Evolutionary conservation across 148 eudicot genomes (phyloP), one percentile per base, ranked within the genome.

Genomic region (Polygonum maritimum): DNA sequence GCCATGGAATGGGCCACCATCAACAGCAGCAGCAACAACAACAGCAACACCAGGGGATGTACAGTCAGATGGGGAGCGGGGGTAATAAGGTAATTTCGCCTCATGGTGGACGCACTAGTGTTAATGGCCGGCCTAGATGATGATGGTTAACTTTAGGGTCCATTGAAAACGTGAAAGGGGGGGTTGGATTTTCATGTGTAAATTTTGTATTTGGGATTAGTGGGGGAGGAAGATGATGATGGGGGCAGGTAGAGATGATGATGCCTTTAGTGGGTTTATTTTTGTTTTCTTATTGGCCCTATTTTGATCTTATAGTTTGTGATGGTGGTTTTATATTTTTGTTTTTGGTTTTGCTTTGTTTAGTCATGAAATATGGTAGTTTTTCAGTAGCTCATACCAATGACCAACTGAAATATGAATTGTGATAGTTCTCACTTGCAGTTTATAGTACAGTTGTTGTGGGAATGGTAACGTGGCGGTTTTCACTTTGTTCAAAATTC

Each of bases 1-100:
- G 86, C 7, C 86, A 79, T 77, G 83, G 75, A 48, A 77, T 77
- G 71, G 72, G 81, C 45, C 86, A 83, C 47, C 54, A 51, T 6
- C 71, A 67, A 33, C 71, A 62, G 39, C 63, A 60, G 31, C 69
- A 10, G 2, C 52, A 58, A 10, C 69, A 10, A 3, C 52, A 58
- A 2, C 65, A 58, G 13, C 65, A 58, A 26, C 65, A 65, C 40
- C 70, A 67, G 44, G 71, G 71, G 10, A 78, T 77, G 74, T 86
- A 83, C 69, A 86, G 87, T 65, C 79, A 78, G 71, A 81, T 79
- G 80, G 54, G 78, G 16, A 63, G 67, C 65, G 71, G 71, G 41
- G 71, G 71, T 36, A 67, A 33, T 67, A 67, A 67, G 71, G 71
- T 67, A 67, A 67, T 67, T 35, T 67, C 71, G 7, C 71, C 71